Percentiles rank a stretch among this genome's conserved stretches.
Conservation (phyloP, 2,329 filamentous ascomycete genomes). For the Aspergillus spinulosporus region DNA sequence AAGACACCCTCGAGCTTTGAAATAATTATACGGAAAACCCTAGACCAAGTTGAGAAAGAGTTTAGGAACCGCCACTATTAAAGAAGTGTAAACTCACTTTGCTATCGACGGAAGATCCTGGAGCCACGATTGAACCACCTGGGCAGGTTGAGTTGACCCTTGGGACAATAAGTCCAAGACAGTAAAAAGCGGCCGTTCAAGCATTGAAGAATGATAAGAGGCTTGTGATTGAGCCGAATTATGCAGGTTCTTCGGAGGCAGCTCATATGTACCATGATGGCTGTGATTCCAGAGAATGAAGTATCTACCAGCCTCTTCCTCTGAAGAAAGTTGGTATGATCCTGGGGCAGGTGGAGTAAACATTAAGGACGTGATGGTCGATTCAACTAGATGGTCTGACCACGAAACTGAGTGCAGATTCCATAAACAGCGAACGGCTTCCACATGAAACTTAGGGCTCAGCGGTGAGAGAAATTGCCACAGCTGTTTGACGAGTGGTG, state of each 20-base stretch:
- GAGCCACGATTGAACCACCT: slow-evolving; percentile 79
- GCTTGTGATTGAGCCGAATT: slow-evolving; percentile 31
- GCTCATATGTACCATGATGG: slow-evolving; percentile 41
- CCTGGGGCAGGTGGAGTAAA: slow-evolving; percentile 46
- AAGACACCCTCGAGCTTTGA: slow-evolving; percentile 37
- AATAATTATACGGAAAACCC: slow-evolving; percentile 40
- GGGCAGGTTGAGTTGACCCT: slow-evolving; percentile 70
- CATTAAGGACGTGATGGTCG: slow-evolving; percentile 70
- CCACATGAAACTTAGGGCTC: slow-evolving; percentile 89
- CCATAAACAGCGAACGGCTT: slow-evolving; percentile 84
- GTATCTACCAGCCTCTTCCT: slow-evolving; percentile 41
- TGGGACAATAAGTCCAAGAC: slow-evolving; percentile 76
- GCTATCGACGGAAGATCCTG: slow-evolving; percentile 56
- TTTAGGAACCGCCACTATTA: background rate
- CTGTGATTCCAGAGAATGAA: slow-evolving; percentile 48
- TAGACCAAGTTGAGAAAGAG: slow-evolving; percentile 18
- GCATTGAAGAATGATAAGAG: slow-evolving; percentile 57
- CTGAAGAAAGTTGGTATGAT: slow-evolving; percentile 32
- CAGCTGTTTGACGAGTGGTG: slow-evolving; percentile 67
- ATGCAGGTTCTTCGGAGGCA: slow-evolving; percentile 34
- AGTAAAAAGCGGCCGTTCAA: slow-evolving; percentile 78
- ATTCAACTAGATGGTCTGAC: slow-evolving; percentile 73
- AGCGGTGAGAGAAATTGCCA: slow-evolving; percentile 82
- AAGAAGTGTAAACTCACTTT: slow-evolving; percentile 40
- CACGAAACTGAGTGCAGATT: slow-evolving; percentile 73